These are phyloP conservation scores for Wickerhamiella australiensis DNA, from an alignment of 805 yeast genomes.

Conservation along the genomic window DNA sequence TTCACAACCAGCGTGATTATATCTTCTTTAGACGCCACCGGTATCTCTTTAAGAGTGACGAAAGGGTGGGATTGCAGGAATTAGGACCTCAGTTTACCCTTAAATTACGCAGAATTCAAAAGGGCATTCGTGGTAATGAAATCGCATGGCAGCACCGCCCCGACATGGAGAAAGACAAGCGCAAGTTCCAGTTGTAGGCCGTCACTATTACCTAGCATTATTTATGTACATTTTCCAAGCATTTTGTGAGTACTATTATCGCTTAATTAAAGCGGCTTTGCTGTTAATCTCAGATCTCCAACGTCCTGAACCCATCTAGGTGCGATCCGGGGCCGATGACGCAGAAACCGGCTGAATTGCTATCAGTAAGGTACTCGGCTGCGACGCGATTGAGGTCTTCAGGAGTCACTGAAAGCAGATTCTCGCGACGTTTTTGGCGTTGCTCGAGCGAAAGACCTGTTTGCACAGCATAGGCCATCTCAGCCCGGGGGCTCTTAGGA, in stretches of 20 bases:
- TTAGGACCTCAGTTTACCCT: constrained; percentile 94
- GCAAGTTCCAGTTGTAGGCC: constrained; percentile 64
- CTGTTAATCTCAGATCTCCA: constrained; percentile 11
- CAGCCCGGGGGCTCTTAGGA: constrained; percentile 68
- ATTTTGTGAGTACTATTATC: too few relatives aligned
- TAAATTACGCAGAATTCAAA: constrained; percentile 75
- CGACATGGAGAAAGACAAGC: constrained; percentile 93
- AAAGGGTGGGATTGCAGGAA: constrained; percentile 88
- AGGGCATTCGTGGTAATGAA: constrained; percentile 73
- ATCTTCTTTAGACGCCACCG: constrained; percentile 93
- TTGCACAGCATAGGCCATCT: constrained; percentile 56
- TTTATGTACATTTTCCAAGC: constrained; percentile 7
- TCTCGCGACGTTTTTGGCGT: constrained; percentile 69
- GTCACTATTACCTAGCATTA: neutral
- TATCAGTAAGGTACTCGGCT: constrained; percentile 39
- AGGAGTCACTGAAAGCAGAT: constrained; percentile 52
- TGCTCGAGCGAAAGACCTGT: constrained; percentile 64
- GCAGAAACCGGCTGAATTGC: constrained; percentile 14
- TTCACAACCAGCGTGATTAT: constrained; percentile 93
- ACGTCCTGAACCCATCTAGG: neutral
- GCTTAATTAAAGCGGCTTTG: too few relatives aligned
- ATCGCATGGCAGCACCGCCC: constrained; percentile 94
- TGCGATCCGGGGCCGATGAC: constrained; percentile 20
- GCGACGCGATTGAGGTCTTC: constrained; percentile 53
- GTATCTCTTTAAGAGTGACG: constrained; percentile 78